Evolutionary conservation across 257 asterid species (phyloP), one percentile per base, ranked within the genome.

Genomic region (Haberlea rhodopensis): DNA sequence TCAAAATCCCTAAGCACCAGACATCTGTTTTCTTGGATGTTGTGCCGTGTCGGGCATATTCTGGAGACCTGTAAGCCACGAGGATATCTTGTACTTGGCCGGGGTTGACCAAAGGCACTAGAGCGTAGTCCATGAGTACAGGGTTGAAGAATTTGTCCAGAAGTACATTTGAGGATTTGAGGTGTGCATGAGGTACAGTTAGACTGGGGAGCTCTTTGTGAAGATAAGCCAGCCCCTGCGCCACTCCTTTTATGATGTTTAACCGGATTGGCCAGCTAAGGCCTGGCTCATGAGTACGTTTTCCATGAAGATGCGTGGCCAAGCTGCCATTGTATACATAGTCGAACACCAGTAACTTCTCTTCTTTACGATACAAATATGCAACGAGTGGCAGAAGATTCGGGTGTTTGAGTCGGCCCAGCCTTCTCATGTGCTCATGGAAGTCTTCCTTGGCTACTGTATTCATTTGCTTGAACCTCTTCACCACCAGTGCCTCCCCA

Each of bases 351-450:
- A 90, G 48, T 22, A 90, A 80, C 84, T 90, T 90, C 82, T 90
- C 97, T 63, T 90, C 95, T 57, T 82, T 90, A 40, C 97, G 81
- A n/a, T 90, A 90, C 72, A 85, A 79, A 55, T 90, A 90, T 15
- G 97, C 97, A 1, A 90, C 92, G 27, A 90, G 75, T 0, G 97
- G 92, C 46, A 90, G 67, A 60, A 90, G 65, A 31, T 87, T 90
- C 2, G 85, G 86, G 74, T 90, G 95, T 13, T 71, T 68, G 28
- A 90, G 83, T 55, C 89, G 70, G 9, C 89, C 95, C 2, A 90
- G 57, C 76, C 96, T 81, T 55, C 88, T 90, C 97, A 90, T 90
- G 75, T 90, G 96, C 66, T 90, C 96, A 8, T 87, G 92, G 76
- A 90, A 90, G 40, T 90, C 97, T 57, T 87, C 97, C 69, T 57